Evolutionary conservation across 2,329 filamentous ascomycete genomes (phyloP), one percentile per base, ranked within the genome.

Genomic region (Dactylonectria estremocensis): DNA sequence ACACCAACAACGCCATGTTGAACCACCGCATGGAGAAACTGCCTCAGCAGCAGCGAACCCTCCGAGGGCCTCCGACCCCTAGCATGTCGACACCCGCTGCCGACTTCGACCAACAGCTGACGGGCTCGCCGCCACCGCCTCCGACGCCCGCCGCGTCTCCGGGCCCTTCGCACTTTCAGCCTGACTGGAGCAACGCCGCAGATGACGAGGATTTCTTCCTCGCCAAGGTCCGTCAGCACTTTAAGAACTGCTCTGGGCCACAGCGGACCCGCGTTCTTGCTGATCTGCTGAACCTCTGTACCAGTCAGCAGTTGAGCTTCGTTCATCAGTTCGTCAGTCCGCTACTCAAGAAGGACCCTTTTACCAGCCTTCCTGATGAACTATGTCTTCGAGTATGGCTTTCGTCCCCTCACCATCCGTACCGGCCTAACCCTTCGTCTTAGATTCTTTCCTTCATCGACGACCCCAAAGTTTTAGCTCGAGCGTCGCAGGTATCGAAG

Each of bases 371-470:
- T 61, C 96, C 96, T 0, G 95, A 97, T 77, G 96, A 99, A 82
- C 84, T 99, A 49, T 98, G 95, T 80, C 84, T 99, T 68, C 87
- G 95, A 76, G 94, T 97, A 88, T 79, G 91, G 82, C 13, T 43
- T 9, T n/a, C 9, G 14, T 31, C 31, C 11, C 22, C 18, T 13
- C 31, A 13, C 31, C 14, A 9, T 28, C 3, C 28, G 13, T 13
- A n/a, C 4, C 31, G 24, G 22, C 33, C 69, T 69, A 50, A 71
- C 56, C n/a, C 11, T 59, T 14, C 18, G n/a, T 22, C 59, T 4
- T 77, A 97, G 93, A 93, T 99, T 71, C 87, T 99, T 57, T 97
- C 95, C 49, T 99, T 97, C 79, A 95, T 99, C 77, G 96, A 99
- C 77, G 96, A 99, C 77, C 95, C 96, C 1, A 96, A 95, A 79